Percentiles rank a stretch among this genome's conserved stretches.
Conservation (phyloP, 2,329 filamentous ascomycete species). For the Zasmidium citrigriseum region DNA sequence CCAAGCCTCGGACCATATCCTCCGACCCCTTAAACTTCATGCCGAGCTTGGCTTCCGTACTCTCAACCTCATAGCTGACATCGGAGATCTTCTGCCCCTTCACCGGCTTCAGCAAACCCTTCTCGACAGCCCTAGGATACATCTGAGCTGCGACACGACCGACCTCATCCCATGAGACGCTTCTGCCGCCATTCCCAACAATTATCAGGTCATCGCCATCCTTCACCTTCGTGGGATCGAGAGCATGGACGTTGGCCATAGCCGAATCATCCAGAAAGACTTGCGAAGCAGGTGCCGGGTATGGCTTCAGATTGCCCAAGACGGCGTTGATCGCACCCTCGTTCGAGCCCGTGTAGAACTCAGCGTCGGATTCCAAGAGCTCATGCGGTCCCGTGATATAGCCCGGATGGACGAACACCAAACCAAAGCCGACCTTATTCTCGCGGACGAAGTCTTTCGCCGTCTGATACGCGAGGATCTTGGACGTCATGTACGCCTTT, state of each 20-base stretch:
- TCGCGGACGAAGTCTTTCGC: background rate
- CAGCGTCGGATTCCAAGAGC: background rate
- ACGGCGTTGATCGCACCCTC: background rate
- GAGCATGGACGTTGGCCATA: background rate
- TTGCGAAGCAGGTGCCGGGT: background rate
- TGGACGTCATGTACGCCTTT: conserved; percentile 1
- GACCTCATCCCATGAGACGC: conserved; percentile 1
- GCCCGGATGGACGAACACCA: background rate
- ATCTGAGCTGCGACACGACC: background rate
- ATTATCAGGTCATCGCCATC: background rate
- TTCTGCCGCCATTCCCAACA: conserved; percentile 1
- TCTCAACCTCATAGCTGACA: conserved; percentile 4
- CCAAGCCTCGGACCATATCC: background rate
- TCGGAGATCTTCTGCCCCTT: background rate
- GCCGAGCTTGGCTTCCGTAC: conserved; percentile 12
- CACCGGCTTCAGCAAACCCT: conserved; percentile 12
- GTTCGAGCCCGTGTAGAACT: background rate
- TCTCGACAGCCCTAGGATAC: conserved; percentile 13
- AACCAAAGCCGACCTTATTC: background rate
- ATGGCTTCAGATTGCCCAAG: background rate
- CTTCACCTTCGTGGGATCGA: background rate
- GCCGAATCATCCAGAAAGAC: conserved; percentile 1
- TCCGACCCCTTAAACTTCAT: conserved; percentile 8
- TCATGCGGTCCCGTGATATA: conserved; percentile 1
- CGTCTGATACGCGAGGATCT: conserved; percentile 1